Base-by-base conservation (phyloP, 2,329 filamentous ascomycete genomes). In the Cadophora luteo-olivacea region DNA sequence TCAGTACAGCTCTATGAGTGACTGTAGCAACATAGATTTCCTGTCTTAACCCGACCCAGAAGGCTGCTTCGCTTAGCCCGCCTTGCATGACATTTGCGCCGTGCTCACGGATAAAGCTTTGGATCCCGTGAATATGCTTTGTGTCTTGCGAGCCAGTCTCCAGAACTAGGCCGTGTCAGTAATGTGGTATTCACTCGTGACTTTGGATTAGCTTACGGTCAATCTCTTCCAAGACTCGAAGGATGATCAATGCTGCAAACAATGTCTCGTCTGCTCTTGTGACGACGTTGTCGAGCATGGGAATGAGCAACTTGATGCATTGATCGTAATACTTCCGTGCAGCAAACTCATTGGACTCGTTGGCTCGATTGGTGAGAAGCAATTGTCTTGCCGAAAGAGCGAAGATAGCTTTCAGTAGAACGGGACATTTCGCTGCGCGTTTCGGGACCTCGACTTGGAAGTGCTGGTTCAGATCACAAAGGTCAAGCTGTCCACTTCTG, bases 21-120 rank as follows among this genome's bases (percentile, higher is more conserved):
- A 83, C 82, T 54, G 85, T 82, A 0, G 86, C 85, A 63, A 83
- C 84, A 70, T 87, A 88, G 41, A 89, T 87, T 72, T 89, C 86
- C 73, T 89, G 86, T 11, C 87, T 81, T 14, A 89, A 78, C 0
- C 85, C 86, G 29, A 87, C 82, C 78, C 86, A 89, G 1, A 85
- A 84, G 0, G 86, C 85, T 3, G 86, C 84, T 48, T 83, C 65
- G 77, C 79, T 58, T 75, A 84, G 60, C 72, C 79, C 84, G 75
- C 73, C 81, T 77, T 61, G 66, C 24, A 77, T 71, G 7, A 72
- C 69, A 36, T 73, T 73, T 16, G 74, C 67, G 38, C 77, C 73
- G 68, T 78, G 77, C 4, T 77, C 75, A 16, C 72, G 73, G 33
- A 81, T 76, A 66, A 81, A 79, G 11, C 77, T 75, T 66, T 79